A percentile compares a stretch with the other conserved stretches of the same genome.
phyloP scores from a whole-genome alignment of 2,329 filamentous ascomycete species.

The Sporothrix globosa region DNA sequence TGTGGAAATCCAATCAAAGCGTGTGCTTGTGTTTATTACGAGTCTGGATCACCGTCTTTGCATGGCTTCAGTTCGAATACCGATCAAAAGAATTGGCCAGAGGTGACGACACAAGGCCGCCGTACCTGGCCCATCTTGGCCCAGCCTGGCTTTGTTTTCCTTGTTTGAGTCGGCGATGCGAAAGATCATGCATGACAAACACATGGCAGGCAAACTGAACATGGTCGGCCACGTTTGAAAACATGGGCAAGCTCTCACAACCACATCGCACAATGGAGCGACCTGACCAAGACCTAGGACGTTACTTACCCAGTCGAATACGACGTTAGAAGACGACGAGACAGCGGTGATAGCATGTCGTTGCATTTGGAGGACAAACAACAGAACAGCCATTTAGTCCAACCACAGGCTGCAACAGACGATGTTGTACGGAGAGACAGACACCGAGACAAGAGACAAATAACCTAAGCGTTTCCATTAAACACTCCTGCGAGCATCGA shows the following conservation, averaged over 20 bases:
- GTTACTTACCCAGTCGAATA: not conserved
- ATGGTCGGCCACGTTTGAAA: not conserved
- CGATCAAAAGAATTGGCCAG: not conserved
- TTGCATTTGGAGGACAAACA: slow-evolving; percentile 1
- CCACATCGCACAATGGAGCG: slow-evolving; percentile 12
- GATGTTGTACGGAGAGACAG: not conserved
- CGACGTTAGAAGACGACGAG: not conserved
- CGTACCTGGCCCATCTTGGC: not conserved
- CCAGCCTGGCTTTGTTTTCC: not conserved
- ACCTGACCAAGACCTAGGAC: not conserved
- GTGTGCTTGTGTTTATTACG: not conserved
- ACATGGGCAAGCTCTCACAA: not conserved
- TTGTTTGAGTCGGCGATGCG: not conserved
- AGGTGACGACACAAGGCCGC: slow-evolving; percentile 9
- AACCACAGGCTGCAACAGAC: not conserved
- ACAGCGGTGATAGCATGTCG: not conserved
- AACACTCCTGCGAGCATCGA: slow-evolving; percentile 18
- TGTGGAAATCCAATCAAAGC: not conserved
- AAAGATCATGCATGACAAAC: not conserved
- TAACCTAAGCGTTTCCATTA: slow-evolving; percentile 8
- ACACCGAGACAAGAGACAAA: not conserved
- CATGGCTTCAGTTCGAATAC: not conserved
- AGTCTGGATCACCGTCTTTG: not conserved
- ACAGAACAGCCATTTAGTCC: not conserved
- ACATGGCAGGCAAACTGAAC: not conserved